Conservation (phyloP, 805 yeast species). For the Pachysolen tannophilus region DNA sequence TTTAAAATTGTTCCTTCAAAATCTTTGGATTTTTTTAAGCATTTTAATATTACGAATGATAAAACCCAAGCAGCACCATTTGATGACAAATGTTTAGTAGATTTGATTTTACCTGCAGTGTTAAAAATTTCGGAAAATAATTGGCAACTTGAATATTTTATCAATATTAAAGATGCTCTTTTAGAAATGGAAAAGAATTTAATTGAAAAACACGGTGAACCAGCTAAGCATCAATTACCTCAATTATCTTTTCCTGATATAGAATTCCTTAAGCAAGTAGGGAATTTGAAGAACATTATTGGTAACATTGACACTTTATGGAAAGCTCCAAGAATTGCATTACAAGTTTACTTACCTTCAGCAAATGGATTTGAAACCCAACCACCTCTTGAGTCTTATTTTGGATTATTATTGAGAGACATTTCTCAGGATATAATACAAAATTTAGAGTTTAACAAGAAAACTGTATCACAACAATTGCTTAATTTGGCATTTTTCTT, state of each 20-base stretch:
- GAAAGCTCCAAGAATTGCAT: conserved; percentile 51
- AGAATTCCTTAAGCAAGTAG: conserved; percentile 25
- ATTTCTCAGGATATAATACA: conserved; percentile 66
- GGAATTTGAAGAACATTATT: no score
- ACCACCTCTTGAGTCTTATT: conserved; percentile 42
- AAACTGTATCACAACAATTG: conserved; percentile 78
- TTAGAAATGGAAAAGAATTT: conserved; percentile 8
- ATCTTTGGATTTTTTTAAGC: conserved; percentile 16
- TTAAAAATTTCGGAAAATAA: conserved; percentile 27
- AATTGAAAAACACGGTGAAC: conserved; percentile 12
- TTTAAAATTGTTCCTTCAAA: conserved; percentile 22
- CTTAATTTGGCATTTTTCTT: conserved; percentile 68
- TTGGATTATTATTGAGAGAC: conserved; percentile 65
- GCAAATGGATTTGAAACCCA: conserved; percentile 55
- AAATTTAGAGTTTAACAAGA: conserved; percentile 81
- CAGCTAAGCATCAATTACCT: conserved; percentile 21
- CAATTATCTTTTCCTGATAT: conserved; percentile 24
- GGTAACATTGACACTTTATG: conserved; percentile 61
- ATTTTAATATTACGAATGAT: conserved; percentile 29
- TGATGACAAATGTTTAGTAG: conserved; percentile 38
- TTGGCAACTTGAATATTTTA: conserved; percentile 35
- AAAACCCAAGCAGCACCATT: conserved; percentile 36
- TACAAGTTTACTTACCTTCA: conserved; percentile 51
- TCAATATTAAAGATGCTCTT: conserved; percentile 20
- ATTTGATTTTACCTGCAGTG: conserved; percentile 45